phyloP scores from a whole-genome alignment of 495 filamentous ascomycete genomes.

The Aspergillus nidulans region DNA sequence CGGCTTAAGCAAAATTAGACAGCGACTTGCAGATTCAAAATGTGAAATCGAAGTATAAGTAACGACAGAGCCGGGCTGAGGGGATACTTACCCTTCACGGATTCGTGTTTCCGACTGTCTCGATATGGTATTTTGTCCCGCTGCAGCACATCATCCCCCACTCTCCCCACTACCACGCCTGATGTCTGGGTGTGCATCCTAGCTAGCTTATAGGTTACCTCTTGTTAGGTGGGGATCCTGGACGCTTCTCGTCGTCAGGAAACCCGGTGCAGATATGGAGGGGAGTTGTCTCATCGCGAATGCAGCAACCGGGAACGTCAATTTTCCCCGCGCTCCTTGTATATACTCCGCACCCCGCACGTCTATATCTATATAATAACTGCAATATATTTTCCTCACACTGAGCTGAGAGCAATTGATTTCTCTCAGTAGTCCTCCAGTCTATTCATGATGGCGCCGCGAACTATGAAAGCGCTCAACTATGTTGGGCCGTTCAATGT shows the following conservation, averaged over 20 bases:
- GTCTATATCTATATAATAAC: not conserved
- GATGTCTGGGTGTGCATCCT: too few relatives aligned
- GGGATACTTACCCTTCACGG: too few relatives aligned
- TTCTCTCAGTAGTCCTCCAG: not conserved
- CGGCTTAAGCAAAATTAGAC: too few relatives aligned
- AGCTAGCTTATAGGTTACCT: too few relatives aligned
- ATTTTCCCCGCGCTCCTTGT: not conserved
- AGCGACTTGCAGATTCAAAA: not conserved
- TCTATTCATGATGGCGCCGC: slow-evolving; percentile 14
- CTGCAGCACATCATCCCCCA: too few relatives aligned
- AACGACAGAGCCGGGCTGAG: too few relatives aligned
- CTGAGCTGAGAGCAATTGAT: not conserved
- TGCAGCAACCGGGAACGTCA: not conserved
- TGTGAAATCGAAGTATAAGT: too few relatives aligned
- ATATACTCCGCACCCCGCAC: slow-evolving; percentile 4
- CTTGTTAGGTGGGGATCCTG: not conserved
- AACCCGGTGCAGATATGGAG: not conserved
- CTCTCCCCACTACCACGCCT: too few relatives aligned
- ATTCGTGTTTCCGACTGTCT: too few relatives aligned
- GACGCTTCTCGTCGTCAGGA: not conserved
- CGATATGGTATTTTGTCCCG: too few relatives aligned
- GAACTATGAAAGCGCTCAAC: slow-evolving; percentile 52
- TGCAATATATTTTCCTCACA: not conserved
- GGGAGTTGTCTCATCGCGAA: not conserved
- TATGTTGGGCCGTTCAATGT: slow-evolving; percentile 52